A percentile compares a stretch with the other conserved stretches of the same genome.
Conservation (phyloP, 2,329 filamentous ascomycete genomes). For the Aureobasidium leucospermi region DNA sequence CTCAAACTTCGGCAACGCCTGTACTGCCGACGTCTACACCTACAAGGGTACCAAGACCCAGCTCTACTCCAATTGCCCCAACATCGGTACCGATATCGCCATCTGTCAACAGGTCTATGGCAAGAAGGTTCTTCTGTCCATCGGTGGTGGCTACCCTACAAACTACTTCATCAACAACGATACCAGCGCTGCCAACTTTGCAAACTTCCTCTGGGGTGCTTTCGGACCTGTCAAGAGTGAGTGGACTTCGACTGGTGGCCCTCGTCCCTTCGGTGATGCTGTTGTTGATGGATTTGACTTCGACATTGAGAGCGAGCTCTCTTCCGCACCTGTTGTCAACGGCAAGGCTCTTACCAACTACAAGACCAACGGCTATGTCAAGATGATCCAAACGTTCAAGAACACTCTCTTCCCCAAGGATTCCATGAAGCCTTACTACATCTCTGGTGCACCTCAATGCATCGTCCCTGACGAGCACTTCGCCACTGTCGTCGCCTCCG, state of each 20-base stretch:
- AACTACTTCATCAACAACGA: conserved; percentile 38
- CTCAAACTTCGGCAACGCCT: conserved; percentile 52
- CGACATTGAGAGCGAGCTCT: conserved; percentile 58
- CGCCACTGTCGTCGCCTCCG: conserved; percentile 31
- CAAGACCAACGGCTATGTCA: conserved; percentile 36
- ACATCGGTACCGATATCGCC: conserved; percentile 50
- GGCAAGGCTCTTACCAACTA: conserved; percentile 24
- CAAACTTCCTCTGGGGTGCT: conserved; percentile 58
- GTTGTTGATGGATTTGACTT: conserved; percentile 70
- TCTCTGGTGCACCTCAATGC: conserved; percentile 44
- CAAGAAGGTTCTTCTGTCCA: conserved; percentile 66
- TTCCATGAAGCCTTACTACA: conserved; percentile 35
- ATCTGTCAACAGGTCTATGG: conserved; percentile 54
- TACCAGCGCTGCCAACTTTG: conserved; percentile 47
- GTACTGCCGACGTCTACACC: conserved; percentile 34
- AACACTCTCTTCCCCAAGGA: conserved; percentile 30
- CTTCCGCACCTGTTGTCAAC: conserved; percentile 16
- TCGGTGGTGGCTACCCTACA: conserved; percentile 63
- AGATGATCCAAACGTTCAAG: conserved; percentile 43
- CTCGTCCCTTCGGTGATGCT: conserved; percentile 60
- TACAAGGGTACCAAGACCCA: conserved; percentile 32
- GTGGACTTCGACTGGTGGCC: conserved; percentile 28
- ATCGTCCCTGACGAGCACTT: conserved; percentile 40
- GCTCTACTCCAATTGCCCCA: conserved; percentile 48
- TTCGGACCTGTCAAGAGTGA: conserved; percentile 16